phyloP scores from a whole-genome alignment of 1,284 basidiomycete genomes.

The Blastosporella zonata region DNA sequence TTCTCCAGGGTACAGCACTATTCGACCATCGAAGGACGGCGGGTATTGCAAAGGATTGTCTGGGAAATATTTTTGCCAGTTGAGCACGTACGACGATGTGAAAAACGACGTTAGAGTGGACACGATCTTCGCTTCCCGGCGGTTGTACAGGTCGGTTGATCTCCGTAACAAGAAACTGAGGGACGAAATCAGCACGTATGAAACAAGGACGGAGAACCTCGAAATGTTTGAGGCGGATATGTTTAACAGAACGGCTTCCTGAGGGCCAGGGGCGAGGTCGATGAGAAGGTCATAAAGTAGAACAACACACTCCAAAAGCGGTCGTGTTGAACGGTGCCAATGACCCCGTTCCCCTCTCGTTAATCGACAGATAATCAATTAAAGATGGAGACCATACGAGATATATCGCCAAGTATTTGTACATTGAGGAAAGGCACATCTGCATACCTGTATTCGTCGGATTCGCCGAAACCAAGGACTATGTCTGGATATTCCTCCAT shows the following conservation, averaged over 20 bases:
- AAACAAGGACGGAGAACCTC: not conserved
- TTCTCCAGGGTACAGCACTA: constrained; percentile 80
- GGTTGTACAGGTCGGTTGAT: constrained; percentile 76
- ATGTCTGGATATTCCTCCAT: constrained; percentile 85
- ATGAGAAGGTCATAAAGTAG: no score
- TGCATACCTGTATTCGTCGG: constrained; percentile 90
- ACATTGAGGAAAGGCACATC: not conserved
- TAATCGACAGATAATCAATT: no score
- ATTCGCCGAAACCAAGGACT: constrained; percentile 90
- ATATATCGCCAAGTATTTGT: no score
- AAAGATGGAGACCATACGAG: no score
- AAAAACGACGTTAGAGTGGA: constrained; percentile 89
- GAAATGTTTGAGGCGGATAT: no score
- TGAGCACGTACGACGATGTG: constrained; percentile 88
- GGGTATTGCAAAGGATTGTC: constrained; percentile 70
- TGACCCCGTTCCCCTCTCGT: no score
- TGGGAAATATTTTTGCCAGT: constrained; percentile 83
- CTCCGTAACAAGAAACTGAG: constrained; percentile 83
- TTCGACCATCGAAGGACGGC: constrained; percentile 90
- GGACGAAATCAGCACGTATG: not conserved
- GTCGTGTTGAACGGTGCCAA: no score
- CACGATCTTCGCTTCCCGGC: constrained; percentile 87
- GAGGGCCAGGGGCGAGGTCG: no score
- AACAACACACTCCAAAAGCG: no score
- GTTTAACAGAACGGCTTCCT: no score